Evolutionary conservation across 169 alveolate genomes (phyloP), one percentile per base, ranked within the genome.

Genomic region (Nephromyces sp.): DNA sequence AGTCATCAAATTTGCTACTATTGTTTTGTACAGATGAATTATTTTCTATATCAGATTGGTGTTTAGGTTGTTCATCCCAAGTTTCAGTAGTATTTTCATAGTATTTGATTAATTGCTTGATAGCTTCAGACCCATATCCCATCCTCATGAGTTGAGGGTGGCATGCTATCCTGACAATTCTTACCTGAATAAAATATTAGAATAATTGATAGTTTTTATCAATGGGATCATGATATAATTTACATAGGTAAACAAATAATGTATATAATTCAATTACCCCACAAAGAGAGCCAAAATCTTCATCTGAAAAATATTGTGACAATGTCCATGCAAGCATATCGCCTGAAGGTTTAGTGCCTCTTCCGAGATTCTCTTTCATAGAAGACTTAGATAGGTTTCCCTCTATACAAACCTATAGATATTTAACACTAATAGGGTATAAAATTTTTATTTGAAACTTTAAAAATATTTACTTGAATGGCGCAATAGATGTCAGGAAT

Each of bases 161-260:
- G 21, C 98, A 94, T 2, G 99, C 99, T n/a, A 98, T 94, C 70
- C 99, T 93, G 8, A 98, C 98, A 6, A 98, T 84, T 72, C 99
- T 89, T 6, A 90, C 90, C 66, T 89, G 86, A 22, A 73, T 68
- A 53, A 71, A 77, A 65, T n/a, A n/a, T 70, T 78, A 72, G n/a
- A 62, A 62, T 8, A 21, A 21, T 30, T 43, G 22, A 65, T 15
- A 43, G 57, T 15, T 15, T 43, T 43, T n/a, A 43, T 15, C 57
- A 43, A n/a, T 15, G 57, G n/a, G 57, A 43, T 43, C 15, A 43
- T 15, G 15, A n/a, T n/a, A 15, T 43, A 43, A 15, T 43, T 15
- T 43, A 43, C 15, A 43, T 43, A 43, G 57, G n/a, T 43, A 43
- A 43, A 43, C n/a, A n/a, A 15, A 15, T 43, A 43, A 15, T 43